A percentile compares a stretch with the other conserved stretches of the same genome.
Conservation (phyloP, 148 eudicot genomes). For the Vaccinium darrowii region DNA sequence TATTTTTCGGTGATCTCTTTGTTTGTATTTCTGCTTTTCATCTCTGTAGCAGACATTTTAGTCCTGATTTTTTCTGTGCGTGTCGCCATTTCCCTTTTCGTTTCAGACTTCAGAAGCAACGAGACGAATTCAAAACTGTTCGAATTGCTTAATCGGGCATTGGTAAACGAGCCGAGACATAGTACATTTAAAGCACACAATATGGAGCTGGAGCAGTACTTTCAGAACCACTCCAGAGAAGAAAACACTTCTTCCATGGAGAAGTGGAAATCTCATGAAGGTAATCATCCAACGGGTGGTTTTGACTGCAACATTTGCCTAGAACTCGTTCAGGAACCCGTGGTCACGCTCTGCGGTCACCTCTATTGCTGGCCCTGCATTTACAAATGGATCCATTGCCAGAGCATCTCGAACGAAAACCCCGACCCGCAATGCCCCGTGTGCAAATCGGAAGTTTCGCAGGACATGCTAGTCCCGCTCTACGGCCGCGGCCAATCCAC, state of each 20-base stretch:
- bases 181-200: background rate
- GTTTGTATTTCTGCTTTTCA: background rate
- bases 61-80: background rate
- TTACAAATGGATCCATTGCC: constrained; percentile 70
- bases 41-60: background rate
- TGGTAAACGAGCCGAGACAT: background rate
- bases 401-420: constrained; percentile 23
- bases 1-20: background rate
- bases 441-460: constrained; percentile 64
- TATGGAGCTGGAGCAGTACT: constrained; percentile 42
- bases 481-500: constrained; percentile 54
- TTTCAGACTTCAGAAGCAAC: background rate
- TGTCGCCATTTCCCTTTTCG: background rate
- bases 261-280: constrained; percentile 36
- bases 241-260: constrained; percentile 16
- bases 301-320: constrained; percentile 93
- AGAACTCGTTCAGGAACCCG: constrained; percentile 77
- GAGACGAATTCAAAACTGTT: background rate
- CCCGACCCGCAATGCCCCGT: constrained; percentile 71
- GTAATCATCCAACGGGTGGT: constrained; percentile 33
- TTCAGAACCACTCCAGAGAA: constrained; percentile 9
- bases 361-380: constrained; percentile 98
- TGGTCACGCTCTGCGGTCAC: constrained; percentile 86
- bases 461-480: constrained; percentile 62
- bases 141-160: background rate